Evolutionary conservation across 768 basidiomycete species (phyloP).

Genomic region (Suillus tomentosus): DNA sequence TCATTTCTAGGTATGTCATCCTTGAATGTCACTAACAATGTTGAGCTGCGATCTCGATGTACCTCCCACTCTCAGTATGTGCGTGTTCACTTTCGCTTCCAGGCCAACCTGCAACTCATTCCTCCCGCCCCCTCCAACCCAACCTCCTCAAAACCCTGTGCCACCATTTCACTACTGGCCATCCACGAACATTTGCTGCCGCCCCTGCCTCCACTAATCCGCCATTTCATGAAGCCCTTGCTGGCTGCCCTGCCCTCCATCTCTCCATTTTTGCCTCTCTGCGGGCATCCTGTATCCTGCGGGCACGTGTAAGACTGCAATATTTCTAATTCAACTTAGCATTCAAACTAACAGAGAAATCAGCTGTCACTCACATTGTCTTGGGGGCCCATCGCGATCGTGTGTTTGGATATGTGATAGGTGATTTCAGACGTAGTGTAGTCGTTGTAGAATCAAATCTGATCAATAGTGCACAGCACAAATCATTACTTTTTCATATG

Average conservation of each 20-base stretch:
- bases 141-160: not conserved
- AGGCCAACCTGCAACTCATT: too few relatives aligned
- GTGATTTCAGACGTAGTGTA: not conserved
- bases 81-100: too few relatives aligned
- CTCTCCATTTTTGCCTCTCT: not conserved
- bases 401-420: not conserved
- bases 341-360: not conserved
- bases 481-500: not conserved
- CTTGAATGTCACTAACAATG: too few relatives aligned
- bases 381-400: not conserved
- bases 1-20: too few relatives aligned
- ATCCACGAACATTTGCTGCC: not conserved
- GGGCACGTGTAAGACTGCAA: not conserved
- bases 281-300: not conserved
- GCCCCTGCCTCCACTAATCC: not conserved
- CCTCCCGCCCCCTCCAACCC: too few relatives aligned
- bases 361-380: not conserved
- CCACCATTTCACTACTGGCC: not conserved
- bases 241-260: not conserved
- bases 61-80: too few relatives aligned
- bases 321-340: not conserved
- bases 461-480: not conserved
- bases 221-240: not conserved
- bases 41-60: too few relatives aligned
- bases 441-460: not conserved